phyloP scores from a whole-genome alignment of 2,329 filamentous ascomycete genomes.

The Pseudocercospora eumusae region DNA sequence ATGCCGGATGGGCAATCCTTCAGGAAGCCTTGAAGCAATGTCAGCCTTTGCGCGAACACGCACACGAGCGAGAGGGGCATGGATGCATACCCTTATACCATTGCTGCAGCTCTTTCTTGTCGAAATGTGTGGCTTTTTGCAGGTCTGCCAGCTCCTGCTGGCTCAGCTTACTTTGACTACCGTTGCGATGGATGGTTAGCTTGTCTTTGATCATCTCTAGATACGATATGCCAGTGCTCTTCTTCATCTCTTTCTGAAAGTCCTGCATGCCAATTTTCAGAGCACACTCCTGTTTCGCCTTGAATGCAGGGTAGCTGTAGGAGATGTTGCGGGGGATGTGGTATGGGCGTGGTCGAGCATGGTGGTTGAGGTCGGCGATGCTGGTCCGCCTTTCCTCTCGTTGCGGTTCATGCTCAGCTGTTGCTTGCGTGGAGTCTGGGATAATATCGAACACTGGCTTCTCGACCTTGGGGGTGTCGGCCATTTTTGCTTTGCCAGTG shows the following conservation, averaged over 20 bases:
- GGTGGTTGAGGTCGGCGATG: constrained; percentile 34
- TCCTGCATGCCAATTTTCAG: constrained; percentile 38
- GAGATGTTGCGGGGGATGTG: constrained; percentile 39
- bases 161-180: constrained; percentile 95
- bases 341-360: constrained; percentile 39
- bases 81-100: constrained; percentile 89
- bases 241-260: constrained; percentile 37
- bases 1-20: constrained; percentile 98
- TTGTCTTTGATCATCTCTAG: constrained; percentile 33
- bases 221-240: constrained; percentile 33
- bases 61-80: not conserved
- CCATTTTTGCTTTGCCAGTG: constrained; percentile 21
- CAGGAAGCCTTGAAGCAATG: constrained; percentile 75
- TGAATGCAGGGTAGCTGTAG: constrained; percentile 37
- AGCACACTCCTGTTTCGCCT: constrained; percentile 37
- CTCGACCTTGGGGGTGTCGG: constrained; percentile 26
- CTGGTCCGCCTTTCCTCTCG: constrained; percentile 18
- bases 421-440: constrained; percentile 15
- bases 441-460: constrained; percentile 34
- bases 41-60: constrained; percentile 22
- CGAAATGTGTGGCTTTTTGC: constrained; percentile 95
- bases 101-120: constrained; percentile 99
- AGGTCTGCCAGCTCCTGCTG: constrained; percentile 93
- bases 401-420: constrained; percentile 14
- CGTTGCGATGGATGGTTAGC: constrained; percentile 38